Evolutionary conservation across 2,329 filamentous ascomycete species (phyloP).

Genomic region (Aspergillus pseudoviridinutans): DNA sequence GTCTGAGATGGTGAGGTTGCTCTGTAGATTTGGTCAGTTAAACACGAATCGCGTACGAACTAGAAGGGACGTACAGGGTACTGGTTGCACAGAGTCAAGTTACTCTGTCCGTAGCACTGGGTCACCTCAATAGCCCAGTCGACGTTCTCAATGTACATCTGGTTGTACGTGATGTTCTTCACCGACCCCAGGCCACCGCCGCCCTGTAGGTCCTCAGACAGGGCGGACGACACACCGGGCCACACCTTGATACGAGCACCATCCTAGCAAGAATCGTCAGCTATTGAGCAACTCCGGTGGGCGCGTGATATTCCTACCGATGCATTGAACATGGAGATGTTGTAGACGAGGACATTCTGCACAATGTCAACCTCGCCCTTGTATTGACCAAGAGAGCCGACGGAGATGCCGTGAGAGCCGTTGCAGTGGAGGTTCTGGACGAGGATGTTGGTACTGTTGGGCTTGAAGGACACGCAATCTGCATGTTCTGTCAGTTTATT

Average conservation of each 20-base stretch:
- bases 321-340: constrained; percentile 57
- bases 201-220: constrained; percentile 60
- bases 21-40: constrained; percentile 14
- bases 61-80: constrained; percentile 44
- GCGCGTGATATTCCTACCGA: constrained; percentile 19
- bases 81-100: constrained; percentile 58
- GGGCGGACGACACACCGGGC: constrained; percentile 54
- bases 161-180: constrained; percentile 64
- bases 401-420: constrained; percentile 67
- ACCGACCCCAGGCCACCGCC: constrained; percentile 62
- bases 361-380: constrained; percentile 61
- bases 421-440: constrained; percentile 65
- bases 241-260: constrained; percentile 72
- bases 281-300: constrained; percentile 34
- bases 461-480: constrained; percentile 72
- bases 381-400: constrained; percentile 70
- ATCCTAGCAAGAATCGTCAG: constrained; percentile 43
- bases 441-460: constrained; percentile 65
- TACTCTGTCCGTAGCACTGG: constrained; percentile 63
- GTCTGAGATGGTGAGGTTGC: constrained; percentile 52
- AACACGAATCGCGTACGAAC: too few species aligned
- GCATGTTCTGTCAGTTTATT: not conserved
- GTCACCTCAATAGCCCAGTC: constrained; percentile 63
- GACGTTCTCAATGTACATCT: constrained; percentile 57
- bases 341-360: constrained; percentile 63